Base-by-base conservation (phyloP, 495 filamentous ascomycete genomes). In the Penicillium steckii region DNA sequence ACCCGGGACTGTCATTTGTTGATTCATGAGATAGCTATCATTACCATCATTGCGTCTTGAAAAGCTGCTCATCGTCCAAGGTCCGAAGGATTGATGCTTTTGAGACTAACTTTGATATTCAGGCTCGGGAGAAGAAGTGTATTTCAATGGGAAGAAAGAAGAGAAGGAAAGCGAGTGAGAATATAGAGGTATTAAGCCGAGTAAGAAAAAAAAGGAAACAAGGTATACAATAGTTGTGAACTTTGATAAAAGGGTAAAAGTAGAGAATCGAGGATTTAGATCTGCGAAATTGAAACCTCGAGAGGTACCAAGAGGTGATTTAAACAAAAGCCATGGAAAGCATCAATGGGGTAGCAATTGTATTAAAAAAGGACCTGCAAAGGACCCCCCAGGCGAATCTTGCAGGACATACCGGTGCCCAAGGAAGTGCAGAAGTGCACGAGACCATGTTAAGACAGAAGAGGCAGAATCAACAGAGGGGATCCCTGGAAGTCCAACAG, bases 11-110 rank as follows among this genome's bases (percentile, higher is more conserved):
- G 67, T 55, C 47, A 71, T 56, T 38, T 69, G 69, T 15, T 68
- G 70, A 25, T 68, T 71, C 54, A 75, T 64, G 42, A 70, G 57
- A 59, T 73, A 75, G 33, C 53, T 57, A 29, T 72, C 72, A 25
- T 62, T 64, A 18, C 61, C 61, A 30, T 73, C 72, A 53, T 62
- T 64, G 46, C 70, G 70, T 45, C 66, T 72, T 50, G 64, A 60
- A 53, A 66, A 73, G 41, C 61, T 69, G 56, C 67, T 69, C 72
- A 73, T 75, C 26, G 27, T 66, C 52, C n/a, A 15, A 15, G 33
- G 3, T n/a, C n/a, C n/a, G 12, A 4, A 15, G 15, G 3, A 4
- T 37, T 17, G 4, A 13, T 17, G 33, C 6, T 2, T 7, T 2
- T 37, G 15, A n/a, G n/a, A n/a, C n/a, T n/a, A n/a, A n/a, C n/a